Conservation (phyloP, 1,139 yeast species). For the Meyerozyma carpophila region DNA sequence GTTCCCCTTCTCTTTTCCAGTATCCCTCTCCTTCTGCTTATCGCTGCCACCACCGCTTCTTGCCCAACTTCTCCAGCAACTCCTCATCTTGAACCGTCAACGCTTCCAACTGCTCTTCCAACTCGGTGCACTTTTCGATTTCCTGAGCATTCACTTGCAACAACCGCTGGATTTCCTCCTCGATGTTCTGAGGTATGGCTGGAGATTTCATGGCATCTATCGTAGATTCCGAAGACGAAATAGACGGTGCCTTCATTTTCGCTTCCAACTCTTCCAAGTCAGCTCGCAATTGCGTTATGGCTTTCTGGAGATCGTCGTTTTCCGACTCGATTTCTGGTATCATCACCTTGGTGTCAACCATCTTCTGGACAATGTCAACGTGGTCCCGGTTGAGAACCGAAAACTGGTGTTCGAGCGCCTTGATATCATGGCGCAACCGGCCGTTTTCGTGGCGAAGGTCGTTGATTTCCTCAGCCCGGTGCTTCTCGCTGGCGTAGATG, state of each 20-base stretch:
- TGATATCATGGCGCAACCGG: slow-evolving; percentile 65
- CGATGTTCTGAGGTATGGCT: slow-evolving; percentile 37
- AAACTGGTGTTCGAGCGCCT: slow-evolving; percentile 67
- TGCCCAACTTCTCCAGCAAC: slow-evolving; percentile 23
- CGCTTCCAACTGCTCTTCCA: slow-evolving; percentile 43
- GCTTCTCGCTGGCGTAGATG: slow-evolving; percentile 62
- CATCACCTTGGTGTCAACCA: slow-evolving; percentile 37
- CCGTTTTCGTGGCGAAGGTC: slow-evolving; percentile 62
- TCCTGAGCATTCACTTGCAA: slow-evolving; percentile 49
- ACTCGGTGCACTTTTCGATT: slow-evolving; percentile 47
- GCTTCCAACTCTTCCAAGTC: slow-evolving; percentile 50
- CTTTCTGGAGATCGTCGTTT: slow-evolving; percentile 61
- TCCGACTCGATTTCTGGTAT: slow-evolving; percentile 63
- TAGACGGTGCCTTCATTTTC: slow-evolving; percentile 22
- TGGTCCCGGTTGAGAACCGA: slow-evolving; percentile 76
- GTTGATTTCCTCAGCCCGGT: slow-evolving; percentile 67
- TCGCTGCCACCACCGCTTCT: slow-evolving; percentile 29
- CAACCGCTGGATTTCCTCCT: slow-evolving; percentile 43
- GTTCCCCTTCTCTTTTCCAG: no score
- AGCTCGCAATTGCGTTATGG: slow-evolving; percentile 50
- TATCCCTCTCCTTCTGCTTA: slow-evolving; percentile 8
- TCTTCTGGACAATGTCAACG: slow-evolving; percentile 35
- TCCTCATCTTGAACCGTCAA: slow-evolving; percentile 24
- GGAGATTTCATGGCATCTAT: slow-evolving; percentile 16
- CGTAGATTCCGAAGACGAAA: slow-evolving; percentile 9